These are phyloP conservation scores for Xylaria acuta DNA, from an alignment of 495 filamentous ascomycete genomes.

Conservation along the genomic window DNA sequence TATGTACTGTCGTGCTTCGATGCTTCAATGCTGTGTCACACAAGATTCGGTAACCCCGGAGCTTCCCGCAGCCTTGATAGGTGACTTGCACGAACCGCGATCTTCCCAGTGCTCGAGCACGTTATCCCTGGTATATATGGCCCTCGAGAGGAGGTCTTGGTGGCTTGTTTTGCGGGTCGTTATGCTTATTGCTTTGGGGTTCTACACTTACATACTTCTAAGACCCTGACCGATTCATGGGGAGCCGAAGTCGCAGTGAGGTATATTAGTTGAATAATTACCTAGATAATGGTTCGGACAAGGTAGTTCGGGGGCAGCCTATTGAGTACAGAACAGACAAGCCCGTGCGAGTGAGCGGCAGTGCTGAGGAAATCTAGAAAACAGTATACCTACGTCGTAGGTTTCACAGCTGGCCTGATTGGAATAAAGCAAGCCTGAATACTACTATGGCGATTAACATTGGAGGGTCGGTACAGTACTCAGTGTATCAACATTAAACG, in stretches of 20 bases:
- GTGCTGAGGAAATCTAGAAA: background rate
- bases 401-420: background rate
- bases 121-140: background rate
- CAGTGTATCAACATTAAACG: too few species aligned
- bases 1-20: background rate
- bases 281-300: background rate
- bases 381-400: background rate
- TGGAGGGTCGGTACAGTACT: too few species aligned
- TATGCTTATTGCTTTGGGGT: background rate
- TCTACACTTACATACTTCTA: too few species aligned
- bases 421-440: background rate
- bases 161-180: background rate
- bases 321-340: too few species aligned
- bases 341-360: too few species aligned
- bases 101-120: background rate
- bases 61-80: background rate
- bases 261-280: too few species aligned
- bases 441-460: too few species aligned
- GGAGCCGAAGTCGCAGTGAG: too few species aligned
- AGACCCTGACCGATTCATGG: too few species aligned
- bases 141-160: background rate
- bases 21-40: background rate
- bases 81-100: background rate
- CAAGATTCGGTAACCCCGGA: background rate
- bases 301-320: background rate